Base-by-base conservation (phyloP, 2,329 filamentous ascomycete species). In the Colletotrichum graminicola region DNA sequence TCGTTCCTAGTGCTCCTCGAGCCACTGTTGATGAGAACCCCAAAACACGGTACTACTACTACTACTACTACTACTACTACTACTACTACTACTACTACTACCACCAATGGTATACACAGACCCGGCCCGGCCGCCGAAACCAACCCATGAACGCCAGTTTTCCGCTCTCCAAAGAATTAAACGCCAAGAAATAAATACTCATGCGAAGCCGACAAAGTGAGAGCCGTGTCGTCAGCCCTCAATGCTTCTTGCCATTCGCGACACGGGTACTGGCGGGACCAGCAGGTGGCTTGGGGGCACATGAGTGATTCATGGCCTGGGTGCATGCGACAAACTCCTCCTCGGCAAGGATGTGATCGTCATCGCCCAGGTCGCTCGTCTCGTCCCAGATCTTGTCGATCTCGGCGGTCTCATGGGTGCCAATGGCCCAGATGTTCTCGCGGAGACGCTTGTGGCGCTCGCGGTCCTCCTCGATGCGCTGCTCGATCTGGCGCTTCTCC, bases 381-480 rank as follows among this genome's bases (percentile, higher is more conserved):
- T 97, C 94, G 51, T 96, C 94, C 92, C 93, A 97, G 74, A 97
- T 82, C 82, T 90, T 93, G 74, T 91, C 89, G 82, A 94, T 91
- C 82, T 98, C 95, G 14, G 84, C 83, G 45, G 91, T 88, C 21
- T 86, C 84, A 41, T 89, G 87, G 11, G 88, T 86, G 39, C 89
- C 89, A 2, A 97, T 91, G 0, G 94, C 94, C 96, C 97, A 99
- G 73, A 97, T 97, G 76, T 91, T 94, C 83, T 99, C 96, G 29
- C 96, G 86, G 77, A 95, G 85, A 54, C 95, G 86, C 85, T 99
- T 99, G 81, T 99, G 97, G 54, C 96, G 86, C 81, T 99, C 96
- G 4, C 96, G 87, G 81, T 99, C 96, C 82, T 99, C 97, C 76
- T 99, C 97, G 74, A 99, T 97, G 51, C 96, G 88, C 84, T 98